A percentile compares a stretch with the other conserved stretches of the same genome.
Conservation (phyloP, 306 rosid genomes). For the Pueraria montana region DNA sequence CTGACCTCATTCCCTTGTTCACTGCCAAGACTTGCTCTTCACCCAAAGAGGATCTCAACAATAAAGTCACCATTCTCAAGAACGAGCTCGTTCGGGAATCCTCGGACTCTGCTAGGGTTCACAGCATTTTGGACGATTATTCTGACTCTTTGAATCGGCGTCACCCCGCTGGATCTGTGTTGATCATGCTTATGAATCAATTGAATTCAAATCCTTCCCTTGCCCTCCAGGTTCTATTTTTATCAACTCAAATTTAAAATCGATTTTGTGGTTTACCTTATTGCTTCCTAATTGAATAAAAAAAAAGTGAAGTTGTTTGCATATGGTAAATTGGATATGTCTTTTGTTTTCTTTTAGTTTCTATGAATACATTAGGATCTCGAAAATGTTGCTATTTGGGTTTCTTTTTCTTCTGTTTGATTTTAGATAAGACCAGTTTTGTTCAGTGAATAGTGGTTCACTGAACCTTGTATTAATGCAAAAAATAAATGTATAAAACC, state of each 20-base stretch:
- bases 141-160: conserved; percentile 37
- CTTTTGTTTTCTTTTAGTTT: neutral
- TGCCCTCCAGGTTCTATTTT: conserved; percentile 58
- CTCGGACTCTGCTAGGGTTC: conserved; percentile 22
- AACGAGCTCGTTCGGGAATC: conserved; percentile 52
- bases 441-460: neutral
- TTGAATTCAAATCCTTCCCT: conserved; percentile 64
- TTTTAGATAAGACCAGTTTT: neutral
- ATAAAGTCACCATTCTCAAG: conserved; percentile 41
- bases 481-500: neutral
- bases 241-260: neutral
- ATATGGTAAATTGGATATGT: neutral
- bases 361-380: neutral
- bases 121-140: conserved; percentile 47
- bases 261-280: too few relatives aligned
- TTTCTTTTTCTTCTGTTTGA: neutral
- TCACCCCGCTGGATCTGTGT: conserved; percentile 29
- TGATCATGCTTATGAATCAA: conserved; percentile 63
- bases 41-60: conserved; percentile 18
- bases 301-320: neutral
- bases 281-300: neutral
- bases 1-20: conserved; percentile 9
- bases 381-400: neutral
- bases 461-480: neutral
- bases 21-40: neutral